Conservation (phyloP, 768 basidiomycete species). For the Kwoniella pini region DNA sequence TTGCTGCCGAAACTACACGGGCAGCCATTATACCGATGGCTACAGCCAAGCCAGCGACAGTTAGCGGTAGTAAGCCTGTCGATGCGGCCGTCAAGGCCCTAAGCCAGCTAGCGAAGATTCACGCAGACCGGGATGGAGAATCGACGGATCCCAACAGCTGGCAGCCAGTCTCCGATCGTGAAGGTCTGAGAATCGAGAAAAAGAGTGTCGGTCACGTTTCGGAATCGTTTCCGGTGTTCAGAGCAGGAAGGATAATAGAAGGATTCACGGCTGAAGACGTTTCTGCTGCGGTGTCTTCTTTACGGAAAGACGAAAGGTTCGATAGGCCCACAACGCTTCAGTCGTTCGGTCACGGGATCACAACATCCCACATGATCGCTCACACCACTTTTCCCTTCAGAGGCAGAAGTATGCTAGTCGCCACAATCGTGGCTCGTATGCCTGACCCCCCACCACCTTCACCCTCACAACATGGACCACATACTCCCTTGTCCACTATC, state of each 20-base stretch:
- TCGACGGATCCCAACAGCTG: conserved; percentile 65
- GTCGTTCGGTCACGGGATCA: conserved; percentile 71
- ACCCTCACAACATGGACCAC: conserved; percentile 43
- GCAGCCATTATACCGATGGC: conserved; percentile 51
- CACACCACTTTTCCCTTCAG: conserved; percentile 88
- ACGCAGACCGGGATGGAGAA: conserved; percentile 58
- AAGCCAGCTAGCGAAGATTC: conserved; percentile 72
- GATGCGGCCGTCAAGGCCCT: conserved; percentile 71
- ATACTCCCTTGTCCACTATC: conserved; percentile 62
- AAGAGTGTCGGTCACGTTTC: conserved; percentile 77
- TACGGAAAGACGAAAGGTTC: conserved; percentile 72
- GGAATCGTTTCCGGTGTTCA: conserved; percentile 76
- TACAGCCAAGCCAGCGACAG: conserved; percentile 18
- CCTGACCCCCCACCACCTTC: conserved; percentile 50
- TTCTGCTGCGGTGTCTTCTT: conserved; percentile 67
- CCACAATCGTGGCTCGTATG: conserved; percentile 66
- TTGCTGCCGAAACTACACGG: conserved; percentile 44
- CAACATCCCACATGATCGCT: conserved; percentile 69
- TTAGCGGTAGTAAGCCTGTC: conserved; percentile 31
- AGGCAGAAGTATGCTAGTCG: conserved; percentile 80
- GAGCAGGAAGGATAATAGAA: conserved; percentile 86
- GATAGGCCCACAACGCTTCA: conserved; percentile 71
- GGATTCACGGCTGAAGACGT: conserved; percentile 92
- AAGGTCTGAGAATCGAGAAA: conserved; percentile 70
- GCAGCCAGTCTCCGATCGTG: conserved; percentile 72